These are phyloP conservation scores for Botryotinia narcissicola DNA, from an alignment of 2,329 filamentous ascomycete genomes.

Conservation along the genomic window DNA sequence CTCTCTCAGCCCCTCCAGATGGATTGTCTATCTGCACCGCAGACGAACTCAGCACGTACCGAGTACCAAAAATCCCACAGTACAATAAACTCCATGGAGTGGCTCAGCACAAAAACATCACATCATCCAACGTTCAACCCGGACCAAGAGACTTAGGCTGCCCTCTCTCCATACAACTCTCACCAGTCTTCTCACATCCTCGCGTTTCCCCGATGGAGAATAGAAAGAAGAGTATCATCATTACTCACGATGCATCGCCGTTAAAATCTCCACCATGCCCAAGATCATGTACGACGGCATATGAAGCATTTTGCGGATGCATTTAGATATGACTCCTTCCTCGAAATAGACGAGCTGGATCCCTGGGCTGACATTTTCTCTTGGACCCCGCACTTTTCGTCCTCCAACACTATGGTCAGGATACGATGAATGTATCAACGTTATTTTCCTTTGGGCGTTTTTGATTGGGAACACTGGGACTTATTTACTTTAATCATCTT, in stretches of 20 bases:
- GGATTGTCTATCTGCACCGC: background rate
- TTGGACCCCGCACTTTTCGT: background rate
- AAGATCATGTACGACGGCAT: conserved; percentile 22
- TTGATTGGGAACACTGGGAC: background rate
- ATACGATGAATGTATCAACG: background rate
- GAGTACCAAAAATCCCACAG: background rate
- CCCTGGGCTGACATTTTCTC: background rate
- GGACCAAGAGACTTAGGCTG: background rate
- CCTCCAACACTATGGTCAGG: background rate
- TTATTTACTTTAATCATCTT: conserved; percentile 1
- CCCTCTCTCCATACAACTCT: conserved; percentile 1
- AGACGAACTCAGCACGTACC: conserved; percentile 6
- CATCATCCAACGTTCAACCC: conserved; percentile 17
- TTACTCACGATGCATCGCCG: background rate
- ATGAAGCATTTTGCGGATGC: background rate
- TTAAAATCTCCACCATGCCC: conserved; percentile 4
- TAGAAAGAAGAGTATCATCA: background rate
- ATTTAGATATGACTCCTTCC: background rate
- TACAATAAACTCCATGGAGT: background rate
- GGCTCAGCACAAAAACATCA: conserved; percentile 17
- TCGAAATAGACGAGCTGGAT: background rate
- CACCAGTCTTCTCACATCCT: background rate
- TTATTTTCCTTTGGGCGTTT: background rate
- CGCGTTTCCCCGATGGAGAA: conserved; percentile 1
- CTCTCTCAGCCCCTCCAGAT: background rate